Percentiles rank a stretch among this genome's conserved stretches.
Conservation (phyloP, 208 protist species). For the Naegleria gruberi region DNA sequence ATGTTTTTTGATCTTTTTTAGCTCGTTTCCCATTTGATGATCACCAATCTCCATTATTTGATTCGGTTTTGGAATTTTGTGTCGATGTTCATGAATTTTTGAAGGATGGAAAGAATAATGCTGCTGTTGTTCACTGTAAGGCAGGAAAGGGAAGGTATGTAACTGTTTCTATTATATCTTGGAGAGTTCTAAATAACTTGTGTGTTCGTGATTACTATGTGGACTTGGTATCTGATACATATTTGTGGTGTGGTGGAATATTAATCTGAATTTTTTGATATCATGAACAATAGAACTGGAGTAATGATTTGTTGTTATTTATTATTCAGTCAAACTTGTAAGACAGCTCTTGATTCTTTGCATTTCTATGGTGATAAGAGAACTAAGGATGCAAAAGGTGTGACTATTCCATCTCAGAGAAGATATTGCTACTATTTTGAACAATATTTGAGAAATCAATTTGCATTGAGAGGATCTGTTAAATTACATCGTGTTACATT, state of each 20-base stretch:
- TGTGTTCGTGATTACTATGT: no score
- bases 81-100: slow-evolving; percentile 46
- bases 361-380: slow-evolving; percentile 58
- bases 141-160: slow-evolving; percentile 59
- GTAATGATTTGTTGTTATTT: slow-evolving; percentile 77
- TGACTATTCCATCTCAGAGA: slow-evolving; percentile 71
- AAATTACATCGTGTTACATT: neutral
- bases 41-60: slow-evolving; percentile 72
- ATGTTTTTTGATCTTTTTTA: neutral
- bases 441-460: slow-evolving; percentile 34
- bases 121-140: slow-evolving; percentile 90
- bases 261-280: no score
- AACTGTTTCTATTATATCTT: no score
- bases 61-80: slow-evolving; percentile 57
- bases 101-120: slow-evolving; percentile 45
- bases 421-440: slow-evolving; percentile 62
- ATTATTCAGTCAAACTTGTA: slow-evolving; percentile 45
- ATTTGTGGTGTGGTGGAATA: no score
- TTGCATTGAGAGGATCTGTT: neutral
- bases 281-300: slow-evolving; percentile 75
- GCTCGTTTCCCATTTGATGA: slow-evolving; percentile 79
- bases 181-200: no score
- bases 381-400: slow-evolving; percentile 62
- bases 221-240: no score
- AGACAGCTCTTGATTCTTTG: slow-evolving; percentile 53